These are phyloP conservation scores for Cercospora nicotianae DNA, from an alignment of 2,329 filamentous ascomycete species.

Conservation along the genomic window DNA sequence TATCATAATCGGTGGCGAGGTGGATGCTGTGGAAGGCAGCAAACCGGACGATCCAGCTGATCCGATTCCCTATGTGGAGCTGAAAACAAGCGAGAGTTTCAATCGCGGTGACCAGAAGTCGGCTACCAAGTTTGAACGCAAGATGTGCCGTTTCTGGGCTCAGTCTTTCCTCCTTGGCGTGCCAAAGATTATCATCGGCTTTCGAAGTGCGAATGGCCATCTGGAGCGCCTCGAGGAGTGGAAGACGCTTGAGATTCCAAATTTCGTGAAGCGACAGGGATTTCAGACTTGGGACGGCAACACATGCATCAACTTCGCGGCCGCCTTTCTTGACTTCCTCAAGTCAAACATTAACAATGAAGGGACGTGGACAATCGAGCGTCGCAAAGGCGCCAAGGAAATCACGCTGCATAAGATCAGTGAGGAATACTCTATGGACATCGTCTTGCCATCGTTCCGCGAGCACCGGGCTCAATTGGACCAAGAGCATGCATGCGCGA, in stretches of 20 bases:
- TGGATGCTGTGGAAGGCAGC: slow-evolving; percentile 87
- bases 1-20: slow-evolving; percentile 85
- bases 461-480: slow-evolving; percentile 19
- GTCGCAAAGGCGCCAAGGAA: slow-evolving; percentile 58
- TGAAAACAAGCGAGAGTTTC: slow-evolving; percentile 70
- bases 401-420: slow-evolving; percentile 71
- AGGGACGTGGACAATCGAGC: slow-evolving; percentile 78
- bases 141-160: slow-evolving; percentile 88
- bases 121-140: slow-evolving; percentile 76
- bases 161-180: slow-evolving; percentile 94
- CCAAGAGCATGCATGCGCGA: background rate
- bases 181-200: slow-evolving; percentile 87
- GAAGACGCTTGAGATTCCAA: slow-evolving; percentile 75
- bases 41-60: slow-evolving; percentile 64
- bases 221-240: slow-evolving; percentile 74
- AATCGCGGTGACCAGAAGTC: slow-evolving; percentile 60
- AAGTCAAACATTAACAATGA: slow-evolving; percentile 55
- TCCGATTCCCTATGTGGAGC: slow-evolving; percentile 88
- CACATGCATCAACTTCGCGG: slow-evolving; percentile 87
- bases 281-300: slow-evolving; percentile 84
- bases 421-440: slow-evolving; percentile 22
- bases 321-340: slow-evolving; percentile 63
- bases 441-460: slow-evolving; percentile 18
- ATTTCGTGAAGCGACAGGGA: slow-evolving; percentile 66
- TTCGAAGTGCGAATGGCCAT: slow-evolving; percentile 71